Conservation (phyloP, 306 rosid genomes). For the Rosa persica region DNA sequence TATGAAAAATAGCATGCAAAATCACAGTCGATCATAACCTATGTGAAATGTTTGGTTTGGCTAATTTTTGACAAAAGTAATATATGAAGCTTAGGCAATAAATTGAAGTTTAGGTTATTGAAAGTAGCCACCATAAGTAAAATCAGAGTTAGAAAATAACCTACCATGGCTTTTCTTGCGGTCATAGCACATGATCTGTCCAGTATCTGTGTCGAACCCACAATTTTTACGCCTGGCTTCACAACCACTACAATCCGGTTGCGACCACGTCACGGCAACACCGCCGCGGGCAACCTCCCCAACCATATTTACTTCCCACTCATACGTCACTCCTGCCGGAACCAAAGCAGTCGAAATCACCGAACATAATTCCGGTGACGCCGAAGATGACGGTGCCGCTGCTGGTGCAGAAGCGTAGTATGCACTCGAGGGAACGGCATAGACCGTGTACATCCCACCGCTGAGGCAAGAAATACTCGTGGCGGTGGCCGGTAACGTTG, state of each 20-base stretch:
- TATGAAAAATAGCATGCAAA: no score
- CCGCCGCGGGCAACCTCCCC: not conserved
- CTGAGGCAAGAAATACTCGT: not conserved
- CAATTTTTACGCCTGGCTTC: conserved; percentile 33
- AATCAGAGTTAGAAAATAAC: not conserved
- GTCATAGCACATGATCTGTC: conserved; percentile 30
- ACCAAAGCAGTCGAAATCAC: conserved; percentile 31
- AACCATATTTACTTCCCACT: not conserved
- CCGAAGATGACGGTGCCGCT: not conserved
- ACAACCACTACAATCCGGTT: conserved; percentile 39
- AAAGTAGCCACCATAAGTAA: no score
- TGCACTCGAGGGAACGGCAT: not conserved
- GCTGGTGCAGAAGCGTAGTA: conserved; percentile 4
- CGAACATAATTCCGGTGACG: conserved; percentile 21
- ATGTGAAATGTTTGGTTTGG: no score
- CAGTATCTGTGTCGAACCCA: conserved; percentile 22
- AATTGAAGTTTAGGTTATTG: no score
- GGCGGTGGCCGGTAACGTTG: not conserved
- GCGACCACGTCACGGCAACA: conserved; percentile 43
- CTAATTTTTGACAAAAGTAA: no score
- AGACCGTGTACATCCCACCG: not conserved
- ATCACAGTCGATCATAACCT: no score
- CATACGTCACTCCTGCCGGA: conserved; percentile 27
- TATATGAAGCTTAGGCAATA: no score
- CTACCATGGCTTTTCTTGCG: conserved; percentile 34